These are phyloP conservation scores for Austroboletus niveus DNA, from an alignment of 1,284 basidiomycete genomes.

Conservation along the genomic window DNA sequence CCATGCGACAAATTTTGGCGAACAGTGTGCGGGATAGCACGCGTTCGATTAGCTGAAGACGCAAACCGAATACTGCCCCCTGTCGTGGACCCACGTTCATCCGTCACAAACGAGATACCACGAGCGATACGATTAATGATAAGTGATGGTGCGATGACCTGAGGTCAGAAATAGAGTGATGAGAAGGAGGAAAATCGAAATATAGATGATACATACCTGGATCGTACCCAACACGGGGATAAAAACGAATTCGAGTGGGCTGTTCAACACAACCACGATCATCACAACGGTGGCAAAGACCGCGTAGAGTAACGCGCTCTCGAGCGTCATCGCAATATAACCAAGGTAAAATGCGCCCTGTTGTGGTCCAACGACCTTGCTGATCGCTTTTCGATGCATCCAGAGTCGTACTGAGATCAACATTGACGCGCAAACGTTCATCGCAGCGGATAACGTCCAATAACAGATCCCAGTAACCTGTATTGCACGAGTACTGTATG, in stretches of 20 bases:
- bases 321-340: slow-evolving; percentile 27
- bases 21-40: slow-evolving; percentile 12
- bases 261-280: too few relatives aligned
- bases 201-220: too few relatives aligned
- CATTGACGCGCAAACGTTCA: slow-evolving; percentile 16
- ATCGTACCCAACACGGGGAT: too few relatives aligned
- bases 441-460: slow-evolving; percentile 17
- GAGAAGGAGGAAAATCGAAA: too few relatives aligned
- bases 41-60: neutral
- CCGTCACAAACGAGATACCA: too few relatives aligned
- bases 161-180: neutral
- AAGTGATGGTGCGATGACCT: too few relatives aligned
- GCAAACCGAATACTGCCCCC: neutral
- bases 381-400: slow-evolving; percentile 14
- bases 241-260: too few relatives aligned
- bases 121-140: too few relatives aligned
- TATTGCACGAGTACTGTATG: slow-evolving; percentile 5
- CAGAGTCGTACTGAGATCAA: slow-evolving; percentile 18
- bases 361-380: slow-evolving; percentile 2
- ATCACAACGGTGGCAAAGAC: too few relatives aligned
- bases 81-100: too few relatives aligned
- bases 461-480: slow-evolving; percentile 16
- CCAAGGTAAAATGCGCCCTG: slow-evolving; percentile 22
- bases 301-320: neutral
- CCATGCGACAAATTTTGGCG: slow-evolving; percentile 13